phyloP scores from a whole-genome alignment of 176 grass and related monocot species.

The Zoysia japonica region DNA sequence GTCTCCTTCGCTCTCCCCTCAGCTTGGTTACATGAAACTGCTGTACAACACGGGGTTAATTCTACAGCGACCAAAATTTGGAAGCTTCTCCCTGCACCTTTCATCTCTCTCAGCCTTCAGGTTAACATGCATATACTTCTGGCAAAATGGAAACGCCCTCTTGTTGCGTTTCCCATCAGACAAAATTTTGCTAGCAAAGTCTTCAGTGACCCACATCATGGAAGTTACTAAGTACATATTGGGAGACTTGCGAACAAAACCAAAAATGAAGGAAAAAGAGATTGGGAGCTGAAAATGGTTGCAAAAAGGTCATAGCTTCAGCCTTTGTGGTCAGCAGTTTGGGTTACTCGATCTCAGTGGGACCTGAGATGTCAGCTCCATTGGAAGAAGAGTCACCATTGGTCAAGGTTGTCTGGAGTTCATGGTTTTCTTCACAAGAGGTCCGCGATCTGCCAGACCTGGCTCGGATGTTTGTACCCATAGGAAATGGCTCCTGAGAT shows the following conservation, averaged over 20 bases:
- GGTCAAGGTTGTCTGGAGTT: conserved; percentile 40
- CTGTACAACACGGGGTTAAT: conserved; percentile 80
- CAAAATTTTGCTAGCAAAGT: conserved; percentile 38
- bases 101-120: conserved; percentile 54
- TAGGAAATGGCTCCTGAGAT: conserved; percentile 83
- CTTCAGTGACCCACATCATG: conserved; percentile 14
- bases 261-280: conserved; percentile 18
- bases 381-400: conserved; percentile 45
- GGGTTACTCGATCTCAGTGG: conserved; percentile 59
- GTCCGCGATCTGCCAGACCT: conserved; percentile 71
- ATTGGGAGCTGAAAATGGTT: conserved; percentile 6
- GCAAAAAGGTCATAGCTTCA: conserved; percentile 39
- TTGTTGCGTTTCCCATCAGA: conserved; percentile 42
- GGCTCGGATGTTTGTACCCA: conserved; percentile 76
- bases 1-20: conserved; percentile 38
- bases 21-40: conserved; percentile 57
- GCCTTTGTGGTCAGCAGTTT: conserved; percentile 49
- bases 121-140: conserved; percentile 46
- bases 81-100: conserved; percentile 69
- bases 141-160: conserved; percentile 45
- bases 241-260: conserved; percentile 23
- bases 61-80: conserved; percentile 78
- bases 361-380: conserved; percentile 48
- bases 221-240: conserved; percentile 50
- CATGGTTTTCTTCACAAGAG: conserved; percentile 69